Conservation (phyloP, 192 early-diverging fungal species). For the Linderina pennispora region DNA sequence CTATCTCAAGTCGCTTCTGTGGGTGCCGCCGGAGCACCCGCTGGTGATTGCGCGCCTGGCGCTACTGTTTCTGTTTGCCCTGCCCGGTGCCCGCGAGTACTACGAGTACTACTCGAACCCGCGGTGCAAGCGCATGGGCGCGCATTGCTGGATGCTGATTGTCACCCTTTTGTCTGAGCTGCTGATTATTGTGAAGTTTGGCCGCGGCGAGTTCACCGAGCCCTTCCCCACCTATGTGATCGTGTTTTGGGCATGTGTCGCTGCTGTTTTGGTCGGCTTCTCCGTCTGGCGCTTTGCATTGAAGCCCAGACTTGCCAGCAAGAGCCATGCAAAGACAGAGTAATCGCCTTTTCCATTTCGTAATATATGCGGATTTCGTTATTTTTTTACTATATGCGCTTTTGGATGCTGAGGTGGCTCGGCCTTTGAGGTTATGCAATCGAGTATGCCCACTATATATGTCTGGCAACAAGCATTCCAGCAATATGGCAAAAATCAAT, state of each 20-base stretch:
- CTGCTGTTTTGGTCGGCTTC: conserved; percentile 56
- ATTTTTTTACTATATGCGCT: too few species aligned
- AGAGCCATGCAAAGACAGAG: neutral
- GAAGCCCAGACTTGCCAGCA: conserved; percentile 11
- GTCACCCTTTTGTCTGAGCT: conserved; percentile 85
- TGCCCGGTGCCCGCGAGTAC: conserved; percentile 82
- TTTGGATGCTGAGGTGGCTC: too few species aligned
- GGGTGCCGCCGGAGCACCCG: conserved; percentile 83
- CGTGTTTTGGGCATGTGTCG: conserved; percentile 68
- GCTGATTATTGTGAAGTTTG: conserved; percentile 88
- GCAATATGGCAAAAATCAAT: too few species aligned
- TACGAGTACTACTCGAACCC: conserved; percentile 80
- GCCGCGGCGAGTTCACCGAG: conserved; percentile 75
- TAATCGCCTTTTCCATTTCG: too few species aligned
- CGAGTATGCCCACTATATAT: too few species aligned
- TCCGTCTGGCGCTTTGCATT: conserved; percentile 70
- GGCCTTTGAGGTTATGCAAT: too few species aligned
- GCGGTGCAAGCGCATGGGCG: conserved; percentile 84
- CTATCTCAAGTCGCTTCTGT: conserved; percentile 90
- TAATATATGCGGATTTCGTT: too few species aligned
- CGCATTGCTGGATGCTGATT: conserved; percentile 88
- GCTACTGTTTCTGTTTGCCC: conserved; percentile 76
- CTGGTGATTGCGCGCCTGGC: conserved; percentile 73
- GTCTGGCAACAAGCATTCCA: too few species aligned
- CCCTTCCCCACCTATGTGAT: conserved; percentile 66